These are phyloP conservation scores for Paraphoma chrysanthemicola DNA, from an alignment of 2,329 filamentous ascomycete species.

Conservation along the genomic window DNA sequence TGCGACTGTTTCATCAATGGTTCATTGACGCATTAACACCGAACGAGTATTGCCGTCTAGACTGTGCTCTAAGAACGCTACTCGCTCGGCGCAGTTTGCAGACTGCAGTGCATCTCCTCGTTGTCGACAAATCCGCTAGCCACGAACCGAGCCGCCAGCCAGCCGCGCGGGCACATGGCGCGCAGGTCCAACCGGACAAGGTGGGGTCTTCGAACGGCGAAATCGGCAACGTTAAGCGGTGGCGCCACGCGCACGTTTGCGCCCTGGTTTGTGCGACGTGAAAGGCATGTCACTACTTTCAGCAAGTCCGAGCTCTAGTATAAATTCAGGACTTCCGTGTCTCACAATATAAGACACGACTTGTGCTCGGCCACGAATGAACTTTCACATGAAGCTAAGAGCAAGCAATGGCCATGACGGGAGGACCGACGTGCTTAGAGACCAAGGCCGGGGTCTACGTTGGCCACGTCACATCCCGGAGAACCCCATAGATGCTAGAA, in stretches of 20 bases:
- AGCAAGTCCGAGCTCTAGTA: neutral
- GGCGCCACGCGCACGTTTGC: neutral
- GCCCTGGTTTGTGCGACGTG: neutral
- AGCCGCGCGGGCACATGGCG: conserved; percentile 6
- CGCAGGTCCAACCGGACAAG: neutral
- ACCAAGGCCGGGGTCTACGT: neutral
- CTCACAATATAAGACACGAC: neutral
- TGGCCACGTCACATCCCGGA: neutral
- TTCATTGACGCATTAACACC: no score
- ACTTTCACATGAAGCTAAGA: neutral
- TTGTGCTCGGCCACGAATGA: neutral
- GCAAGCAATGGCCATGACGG: neutral
- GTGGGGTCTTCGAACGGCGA: neutral
- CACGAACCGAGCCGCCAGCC: conserved; percentile 1
- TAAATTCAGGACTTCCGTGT: neutral
- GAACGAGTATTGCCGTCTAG: neutral
- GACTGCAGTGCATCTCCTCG: conserved; percentile 9
- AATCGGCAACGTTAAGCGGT: neutral
- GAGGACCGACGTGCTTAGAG: neutral
- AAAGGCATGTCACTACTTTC: neutral
- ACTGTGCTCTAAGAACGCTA: neutral
- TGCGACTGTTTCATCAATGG: no score
- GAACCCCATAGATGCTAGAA: neutral
- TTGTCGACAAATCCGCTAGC: neutral
- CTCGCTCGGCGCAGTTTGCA: neutral